Base-by-base conservation (phyloP, 305 asterid genomes). In the Fraxinus angustifolia region DNA sequence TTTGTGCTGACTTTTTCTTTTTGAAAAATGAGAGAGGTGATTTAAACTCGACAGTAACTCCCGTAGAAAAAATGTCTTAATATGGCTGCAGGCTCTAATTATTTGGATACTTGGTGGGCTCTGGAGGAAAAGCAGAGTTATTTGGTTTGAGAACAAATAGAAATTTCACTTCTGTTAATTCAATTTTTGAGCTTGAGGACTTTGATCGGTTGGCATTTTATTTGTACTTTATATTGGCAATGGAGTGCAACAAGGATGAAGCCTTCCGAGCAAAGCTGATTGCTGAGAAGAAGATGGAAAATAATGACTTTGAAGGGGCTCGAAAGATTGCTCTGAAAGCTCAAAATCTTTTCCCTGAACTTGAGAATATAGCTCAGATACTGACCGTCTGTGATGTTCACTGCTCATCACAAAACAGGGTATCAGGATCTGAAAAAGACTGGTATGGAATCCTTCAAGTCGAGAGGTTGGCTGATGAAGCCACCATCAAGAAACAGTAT, bases 181-280 rank as follows among this genome's bases (percentile, higher is more conserved):
- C 34, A 65, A 65, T 26, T 65, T 65, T 65, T 65, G 72, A 2
- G 16, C 16, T 65, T 65, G 33, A 65, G 35, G 35, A 65, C 35
- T 10, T 65, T 65, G 73, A 65, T 26, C 17, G 30, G 73, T 65
- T 26, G 17, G 33, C 34, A 65, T 23, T 65, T 23, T 65, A 60
- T 11, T 23, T 65, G 34, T 65, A 19, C 16, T 79, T 78, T 76
- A 77, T 65, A 28, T 65, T 26, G 73, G 34, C 73, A 65, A 94
- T 93, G 97, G 98, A 94, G 60, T 94, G 98, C 88, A 94, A 94
- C 87, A 93, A 88, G 87, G 98, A 94, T 77, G 98, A 94, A 81
- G 98, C 97, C 38, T n/a, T 91, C 35, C 89, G 96, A 87, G 97
- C 97, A 79, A 94, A 88, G 89, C 93, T 85, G 82, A 80, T 93